Percentiles rank a stretch among this genome's conserved stretches.
Evolutionary conservation across 352 stramenopile genomes (phyloP).

Genomic region (Phytophthora hibernalis): DNA sequence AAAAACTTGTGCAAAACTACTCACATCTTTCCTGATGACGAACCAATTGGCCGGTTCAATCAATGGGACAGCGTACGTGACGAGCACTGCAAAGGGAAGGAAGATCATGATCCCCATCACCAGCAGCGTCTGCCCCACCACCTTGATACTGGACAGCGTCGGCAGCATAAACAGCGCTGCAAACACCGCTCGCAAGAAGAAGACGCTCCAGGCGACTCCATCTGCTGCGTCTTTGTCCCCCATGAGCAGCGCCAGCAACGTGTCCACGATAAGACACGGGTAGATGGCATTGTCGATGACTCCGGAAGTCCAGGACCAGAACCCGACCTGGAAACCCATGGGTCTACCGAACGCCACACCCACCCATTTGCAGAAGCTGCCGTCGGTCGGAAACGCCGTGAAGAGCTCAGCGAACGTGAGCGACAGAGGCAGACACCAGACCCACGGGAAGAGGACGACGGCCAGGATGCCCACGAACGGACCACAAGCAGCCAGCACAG

Average conservation of each 20-base stretch:
- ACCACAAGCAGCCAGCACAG: constrained; percentile 64
- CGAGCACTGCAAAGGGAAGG: constrained; percentile 66
- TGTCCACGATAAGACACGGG: constrained; percentile 84
- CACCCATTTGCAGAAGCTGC: constrained; percentile 86
- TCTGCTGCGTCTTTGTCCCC: constrained; percentile 37
- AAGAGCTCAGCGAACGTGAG: constrained; percentile 83
- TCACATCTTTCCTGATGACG: constrained; percentile 62
- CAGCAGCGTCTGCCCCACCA: constrained; percentile 70
- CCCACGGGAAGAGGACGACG: constrained; percentile 69
- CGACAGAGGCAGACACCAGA: constrained; percentile 78
- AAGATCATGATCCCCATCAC: constrained; percentile 76
- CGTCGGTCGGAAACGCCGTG: constrained; percentile 80
- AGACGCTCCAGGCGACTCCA: constrained; percentile 42
- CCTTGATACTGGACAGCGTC: constrained; percentile 73
- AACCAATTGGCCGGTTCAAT: constrained; percentile 76
- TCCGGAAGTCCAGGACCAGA: constrained; percentile 82
- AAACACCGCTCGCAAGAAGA: constrained; percentile 56
- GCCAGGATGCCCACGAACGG: constrained; percentile 73
- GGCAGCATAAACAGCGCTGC: constrained; percentile 78
- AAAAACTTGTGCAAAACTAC: constrained; percentile 7
- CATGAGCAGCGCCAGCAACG: constrained; percentile 46
- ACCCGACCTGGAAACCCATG: constrained; percentile 89
- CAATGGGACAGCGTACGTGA: constrained; percentile 58
- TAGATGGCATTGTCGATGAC: constrained; percentile 91
- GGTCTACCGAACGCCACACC: constrained; percentile 78